phyloP scores from a whole-genome alignment of 1,139 yeast species.

The Meyerozyma smithsonii region DNA sequence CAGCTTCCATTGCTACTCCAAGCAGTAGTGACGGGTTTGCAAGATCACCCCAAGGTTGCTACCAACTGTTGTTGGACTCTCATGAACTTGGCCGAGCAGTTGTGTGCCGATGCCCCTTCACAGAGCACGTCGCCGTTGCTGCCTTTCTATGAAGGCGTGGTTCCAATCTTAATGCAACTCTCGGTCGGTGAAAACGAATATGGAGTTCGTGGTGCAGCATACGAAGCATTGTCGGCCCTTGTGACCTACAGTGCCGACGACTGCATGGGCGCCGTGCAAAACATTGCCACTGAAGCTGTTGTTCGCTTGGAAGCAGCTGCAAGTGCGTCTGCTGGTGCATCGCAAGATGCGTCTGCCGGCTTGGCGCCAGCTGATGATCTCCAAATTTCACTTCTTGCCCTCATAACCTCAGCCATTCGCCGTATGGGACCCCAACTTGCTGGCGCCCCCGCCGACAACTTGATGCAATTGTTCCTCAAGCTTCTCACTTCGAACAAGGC shows the following conservation, averaged over 20 bases:
- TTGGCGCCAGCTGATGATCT: conserved; percentile 79
- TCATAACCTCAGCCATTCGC: conserved; percentile 83
- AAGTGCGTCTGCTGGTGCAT: conserved; percentile 39
- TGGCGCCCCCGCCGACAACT: conserved; percentile 63
- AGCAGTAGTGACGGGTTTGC: conserved; percentile 72
- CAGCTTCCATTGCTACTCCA: conserved; percentile 67
- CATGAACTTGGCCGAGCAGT: conserved; percentile 84
- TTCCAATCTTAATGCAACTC: conserved; percentile 66
- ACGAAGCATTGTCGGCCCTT: conserved; percentile 83
- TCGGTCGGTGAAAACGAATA: conserved; percentile 77
- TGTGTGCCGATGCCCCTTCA: conserved; percentile 55
- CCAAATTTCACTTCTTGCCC: conserved; percentile 80
- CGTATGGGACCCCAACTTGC: conserved; percentile 66
- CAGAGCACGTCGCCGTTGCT: conserved; percentile 63
- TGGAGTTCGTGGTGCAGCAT: conserved; percentile 91
- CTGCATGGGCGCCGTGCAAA: conserved; percentile 63
- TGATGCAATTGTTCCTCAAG: conserved; percentile 79
- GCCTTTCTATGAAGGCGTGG: conserved; percentile 61
- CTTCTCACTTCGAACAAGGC: conserved; percentile 64
- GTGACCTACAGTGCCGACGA: conserved; percentile 72
- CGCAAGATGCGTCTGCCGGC: conserved; percentile 59
- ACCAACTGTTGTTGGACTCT: conserved; percentile 98
- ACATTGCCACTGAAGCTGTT: conserved; percentile 71
- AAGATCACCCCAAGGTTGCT: conserved; percentile 87
- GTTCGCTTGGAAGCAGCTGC: conserved; percentile 49